These are phyloP conservation scores for Taiozyma sp. DNA, from an alignment of 1,139 yeast genomes.

Conservation along the genomic window DNA sequence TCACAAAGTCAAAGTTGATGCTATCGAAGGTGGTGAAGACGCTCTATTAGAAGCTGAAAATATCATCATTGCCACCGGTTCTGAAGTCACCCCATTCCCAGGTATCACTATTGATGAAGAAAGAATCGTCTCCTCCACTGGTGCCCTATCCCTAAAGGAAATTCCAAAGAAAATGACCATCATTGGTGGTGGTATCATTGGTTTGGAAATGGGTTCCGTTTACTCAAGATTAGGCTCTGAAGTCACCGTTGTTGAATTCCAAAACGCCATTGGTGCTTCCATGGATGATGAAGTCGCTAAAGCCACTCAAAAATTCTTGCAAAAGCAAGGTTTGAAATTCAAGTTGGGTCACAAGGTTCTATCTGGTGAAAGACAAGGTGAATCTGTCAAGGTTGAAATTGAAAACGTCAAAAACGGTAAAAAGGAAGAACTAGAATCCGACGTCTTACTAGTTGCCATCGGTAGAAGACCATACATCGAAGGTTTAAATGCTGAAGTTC, in stretches of 20 bases:
- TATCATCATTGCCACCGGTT: constrained; percentile 95
- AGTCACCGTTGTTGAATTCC: constrained; percentile 93
- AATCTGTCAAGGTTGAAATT: constrained; percentile 75
- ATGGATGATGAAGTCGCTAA: constrained; percentile 97
- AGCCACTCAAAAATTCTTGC: constrained; percentile 78
- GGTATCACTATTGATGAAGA: constrained; percentile 96
- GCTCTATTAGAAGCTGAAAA: constrained; percentile 70
- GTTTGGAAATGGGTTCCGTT: constrained; percentile 98
- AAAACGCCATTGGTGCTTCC: constrained; percentile 86
- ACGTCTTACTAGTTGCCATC: constrained; percentile 91
- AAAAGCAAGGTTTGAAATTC: constrained; percentile 94
- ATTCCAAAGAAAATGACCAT: constrained; percentile 88
- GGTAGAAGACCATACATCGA: constrained; percentile 98
- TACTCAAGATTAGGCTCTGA: constrained; percentile 94
- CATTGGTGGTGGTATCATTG: constrained; percentile 99
- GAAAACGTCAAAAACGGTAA: constrained; percentile 88
- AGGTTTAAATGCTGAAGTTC: constrained; percentile 82
- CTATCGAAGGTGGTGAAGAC: constrained; percentile 79
- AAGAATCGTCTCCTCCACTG: constrained; percentile 95
- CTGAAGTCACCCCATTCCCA: constrained; percentile 98
- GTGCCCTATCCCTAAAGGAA: constrained; percentile 78
- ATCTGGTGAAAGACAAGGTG: constrained; percentile 84
- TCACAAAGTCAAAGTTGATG: constrained; percentile 70
- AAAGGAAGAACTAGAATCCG: constrained; percentile 77
- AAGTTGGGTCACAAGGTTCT: constrained; percentile 89